These are phyloP conservation scores for Ilyonectria mors-panacis DNA, from an alignment of 2,329 filamentous ascomycete genomes.

Conservation along the genomic window DNA sequence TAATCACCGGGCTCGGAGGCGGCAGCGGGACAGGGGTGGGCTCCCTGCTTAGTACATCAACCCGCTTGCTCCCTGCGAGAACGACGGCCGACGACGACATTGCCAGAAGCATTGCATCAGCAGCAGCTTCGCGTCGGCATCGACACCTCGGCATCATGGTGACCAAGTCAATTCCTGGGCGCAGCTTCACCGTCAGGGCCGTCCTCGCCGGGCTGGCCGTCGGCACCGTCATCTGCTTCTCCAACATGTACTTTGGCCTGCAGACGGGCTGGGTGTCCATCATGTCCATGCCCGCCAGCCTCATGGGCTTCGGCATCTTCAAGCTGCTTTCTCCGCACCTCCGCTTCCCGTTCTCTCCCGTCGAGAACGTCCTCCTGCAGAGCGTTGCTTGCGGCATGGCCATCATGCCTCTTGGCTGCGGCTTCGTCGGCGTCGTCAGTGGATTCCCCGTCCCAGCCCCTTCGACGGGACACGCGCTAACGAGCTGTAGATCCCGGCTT, in stretches of 20 bases:
- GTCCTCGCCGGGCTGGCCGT: conserved; percentile 85
- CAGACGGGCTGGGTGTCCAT: conserved; percentile 83
- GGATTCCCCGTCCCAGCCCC: neutral
- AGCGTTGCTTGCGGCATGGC: conserved; percentile 96
- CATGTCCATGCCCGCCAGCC: conserved; percentile 96
- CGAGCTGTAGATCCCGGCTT: conserved; percentile 77
- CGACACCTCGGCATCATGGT: conserved; percentile 37
- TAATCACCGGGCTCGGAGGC: neutral
- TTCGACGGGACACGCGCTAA: neutral
- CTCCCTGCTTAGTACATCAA: neutral
- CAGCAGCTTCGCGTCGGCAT: neutral
- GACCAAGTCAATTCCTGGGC: conserved; percentile 56
- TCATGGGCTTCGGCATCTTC: conserved; percentile 97
- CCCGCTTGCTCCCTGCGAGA: conserved; percentile 13
- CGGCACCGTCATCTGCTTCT: conserved; percentile 93
- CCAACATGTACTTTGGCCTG: conserved; percentile 98
- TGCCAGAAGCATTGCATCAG: neutral
- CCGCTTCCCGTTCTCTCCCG: conserved; percentile 87
- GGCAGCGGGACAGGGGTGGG: neutral
- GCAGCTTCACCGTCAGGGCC: conserved; percentile 88
- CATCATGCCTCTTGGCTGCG: conserved; percentile 95
- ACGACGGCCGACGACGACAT: neutral
- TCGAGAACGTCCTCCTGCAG: conserved; percentile 97
- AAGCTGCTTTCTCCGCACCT: conserved; percentile 81
- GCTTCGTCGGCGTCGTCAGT: conserved; percentile 88